Evolutionary conservation across 495 filamentous ascomycete species (phyloP), one percentile per base, ranked within the genome.

Genomic region (Peziza echinospora): DNA sequence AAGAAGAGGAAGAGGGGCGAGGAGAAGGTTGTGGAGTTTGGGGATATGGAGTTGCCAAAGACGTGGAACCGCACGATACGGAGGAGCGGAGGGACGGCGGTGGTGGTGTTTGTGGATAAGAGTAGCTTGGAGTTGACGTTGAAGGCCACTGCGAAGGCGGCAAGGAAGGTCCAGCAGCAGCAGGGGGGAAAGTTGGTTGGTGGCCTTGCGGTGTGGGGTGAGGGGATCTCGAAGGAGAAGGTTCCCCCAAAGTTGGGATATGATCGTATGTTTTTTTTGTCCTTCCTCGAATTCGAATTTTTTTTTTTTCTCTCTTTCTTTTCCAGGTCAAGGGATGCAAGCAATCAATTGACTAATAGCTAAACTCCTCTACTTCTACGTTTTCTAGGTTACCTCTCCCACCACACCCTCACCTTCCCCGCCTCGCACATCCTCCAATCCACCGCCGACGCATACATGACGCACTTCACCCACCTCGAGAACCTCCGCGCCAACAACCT

Each of bases 31-130:
- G 63, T 69, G 19, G 66, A 70, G 28, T 60, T 57, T 22, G 68
- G 68, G 37, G 67, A 73, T 45, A 63, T 69, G 23, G 61, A 60
- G 7, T 57, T 84, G 22, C 80, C 86, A 7, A 62, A 66, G 24
- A 76, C 73, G 5, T 93, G 86, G 85, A 72, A 83, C 46, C 62
- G 82, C n/a, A 64, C 71, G 37, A 53, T 93, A 11, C 75, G 77
- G 21, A 66, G 60, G 22, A 80, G 76, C 56, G 86, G 89, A 13
- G 70, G 75, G 41, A 79, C 76, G 5, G 89, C 83, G 2, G 69
- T 93, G 9, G 75, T 91, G 1, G 58, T 82, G 25, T 84, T 94
- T 51, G 82, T 82, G 42, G 89, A 96, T 62, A 71, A 73, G 51
- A 70, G 73, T 45, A 81, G 77, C 57, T 75, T 77, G 48, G 74